These are phyloP conservation scores for Flaveria robusta DNA, from an alignment of 129 eudicot species.

Conservation along the genomic window DNA sequence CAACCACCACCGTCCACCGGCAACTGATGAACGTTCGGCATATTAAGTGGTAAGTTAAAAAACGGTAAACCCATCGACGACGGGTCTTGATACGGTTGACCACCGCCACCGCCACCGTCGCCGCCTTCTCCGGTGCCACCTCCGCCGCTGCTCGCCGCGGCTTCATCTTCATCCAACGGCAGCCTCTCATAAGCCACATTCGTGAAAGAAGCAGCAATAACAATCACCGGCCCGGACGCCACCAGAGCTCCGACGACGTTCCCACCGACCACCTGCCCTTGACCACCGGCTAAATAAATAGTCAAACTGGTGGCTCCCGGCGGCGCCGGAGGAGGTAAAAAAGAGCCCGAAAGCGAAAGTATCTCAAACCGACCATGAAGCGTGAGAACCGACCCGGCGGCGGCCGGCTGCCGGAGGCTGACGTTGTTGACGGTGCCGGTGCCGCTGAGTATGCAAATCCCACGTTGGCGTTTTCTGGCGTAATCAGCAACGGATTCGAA, in stretches of 20 bases:
- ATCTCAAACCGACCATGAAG: constrained; percentile 85
- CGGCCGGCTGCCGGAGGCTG: constrained; percentile 68
- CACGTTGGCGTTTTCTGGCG: constrained; percentile 67
- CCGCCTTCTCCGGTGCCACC: constrained; percentile 32
- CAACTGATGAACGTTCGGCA: constrained; percentile 63
- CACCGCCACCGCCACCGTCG: constrained; percentile 30
- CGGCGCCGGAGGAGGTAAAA: constrained; percentile 83
- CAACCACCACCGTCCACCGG: constrained; percentile 54
- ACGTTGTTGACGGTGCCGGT: constrained; percentile 77
- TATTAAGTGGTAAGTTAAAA: constrained; percentile 60
- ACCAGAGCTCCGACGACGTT: constrained; percentile 68
- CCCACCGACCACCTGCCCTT: constrained; percentile 83
- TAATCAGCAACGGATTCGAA: constrained; percentile 68
- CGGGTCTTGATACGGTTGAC: constrained; percentile 55
- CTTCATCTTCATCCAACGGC: constrained; percentile 78
- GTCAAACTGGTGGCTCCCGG: constrained; percentile 87
- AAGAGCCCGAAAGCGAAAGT: constrained; percentile 71
- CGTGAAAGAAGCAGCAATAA: constrained; percentile 74
- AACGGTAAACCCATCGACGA: constrained; percentile 69
- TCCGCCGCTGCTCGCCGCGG: constrained; percentile 42
- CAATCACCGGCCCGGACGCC: constrained; percentile 80
- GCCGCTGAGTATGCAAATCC: constrained; percentile 67
- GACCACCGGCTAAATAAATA: constrained; percentile 79
- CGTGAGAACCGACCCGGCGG: constrained; percentile 61
- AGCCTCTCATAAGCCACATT: constrained; percentile 83